A percentile compares a stretch with the other conserved stretches of the same genome.
phyloP scores from a whole-genome alignment of 257 asterid genomes.

The Nemophila menziesii region DNA sequence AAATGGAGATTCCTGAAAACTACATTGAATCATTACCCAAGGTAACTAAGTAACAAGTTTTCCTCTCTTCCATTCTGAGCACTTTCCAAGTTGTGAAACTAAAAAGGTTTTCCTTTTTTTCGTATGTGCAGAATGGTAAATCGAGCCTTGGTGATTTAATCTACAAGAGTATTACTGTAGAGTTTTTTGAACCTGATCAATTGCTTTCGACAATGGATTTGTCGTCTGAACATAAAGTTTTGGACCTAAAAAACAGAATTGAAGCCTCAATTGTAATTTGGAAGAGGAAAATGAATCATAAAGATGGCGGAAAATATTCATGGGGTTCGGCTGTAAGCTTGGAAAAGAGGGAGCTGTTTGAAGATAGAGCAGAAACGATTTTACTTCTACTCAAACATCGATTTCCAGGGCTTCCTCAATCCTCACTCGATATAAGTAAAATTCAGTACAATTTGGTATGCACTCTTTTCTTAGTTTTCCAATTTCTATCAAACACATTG shows the following conservation, averaged over 20 bases:
- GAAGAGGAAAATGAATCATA: slow-evolving; percentile 63
- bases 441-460: slow-evolving; percentile 59
- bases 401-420: slow-evolving; percentile 74
- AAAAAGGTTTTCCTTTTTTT: too few species aligned
- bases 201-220: slow-evolving; percentile 57
- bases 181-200: slow-evolving; percentile 62
- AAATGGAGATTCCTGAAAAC: slow-evolving; percentile 84
- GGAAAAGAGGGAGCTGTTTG: slow-evolving; percentile 84
- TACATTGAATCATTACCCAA: slow-evolving; percentile 84
- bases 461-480: not conserved
- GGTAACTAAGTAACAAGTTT: slow-evolving; percentile 25
- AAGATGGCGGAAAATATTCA: slow-evolving; percentile 48
- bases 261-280: slow-evolving; percentile 89
- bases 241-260: slow-evolving; percentile 73
- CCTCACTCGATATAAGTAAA: slow-evolving; percentile 84
- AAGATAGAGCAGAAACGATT: slow-evolving; percentile 72
- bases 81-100: not conserved
- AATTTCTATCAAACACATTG: not conserved
- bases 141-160: slow-evolving; percentile 67
- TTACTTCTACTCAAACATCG: slow-evolving; percentile 57
- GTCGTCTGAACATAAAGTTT: slow-evolving; percentile 71
- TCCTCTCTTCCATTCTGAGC: not conserved
- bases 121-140: slow-evolving; percentile 51
- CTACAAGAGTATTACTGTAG: slow-evolving; percentile 58
- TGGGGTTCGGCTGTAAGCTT: slow-evolving; percentile 68